Conservation (phyloP, 805 yeast genomes). For the Sugiyamaella lignohabitans region DNA sequence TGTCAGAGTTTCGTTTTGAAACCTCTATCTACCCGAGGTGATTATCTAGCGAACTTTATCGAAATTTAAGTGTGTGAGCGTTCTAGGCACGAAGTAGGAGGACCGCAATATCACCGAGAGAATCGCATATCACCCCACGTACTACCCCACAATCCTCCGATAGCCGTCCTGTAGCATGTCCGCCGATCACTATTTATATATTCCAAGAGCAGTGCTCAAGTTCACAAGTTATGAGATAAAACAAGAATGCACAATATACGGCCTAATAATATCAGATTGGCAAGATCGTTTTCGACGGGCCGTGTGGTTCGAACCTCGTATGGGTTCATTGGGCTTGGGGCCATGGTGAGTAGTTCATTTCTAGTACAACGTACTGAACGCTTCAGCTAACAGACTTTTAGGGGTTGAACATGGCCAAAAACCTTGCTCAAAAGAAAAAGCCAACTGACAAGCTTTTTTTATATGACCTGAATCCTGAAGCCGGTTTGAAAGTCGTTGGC, state of each 20-base stretch:
- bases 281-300: not conserved
- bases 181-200: not conserved
- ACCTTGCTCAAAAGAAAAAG: slow-evolving; percentile 35
- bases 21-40: too few relatives aligned
- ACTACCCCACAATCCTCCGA: not conserved
- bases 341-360: slow-evolving; percentile 35
- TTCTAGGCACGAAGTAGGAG: too few relatives aligned
- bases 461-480: slow-evolving; percentile 36
- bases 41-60: too few relatives aligned
- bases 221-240: too few relatives aligned
- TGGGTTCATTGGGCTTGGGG: slow-evolving; percentile 53
- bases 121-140: too few relatives aligned
- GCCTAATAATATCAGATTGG: too few relatives aligned
- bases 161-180: not conserved
- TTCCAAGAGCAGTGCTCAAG: too few relatives aligned
- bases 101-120: too few relatives aligned
- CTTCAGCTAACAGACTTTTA: not conserved
- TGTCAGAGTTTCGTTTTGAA: too few relatives aligned
- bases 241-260: too few relatives aligned
- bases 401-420: slow-evolving; percentile 48
- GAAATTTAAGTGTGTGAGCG: too few relatives aligned
- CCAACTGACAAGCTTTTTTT: slow-evolving; percentile 39
- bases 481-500: slow-evolving; percentile 26
- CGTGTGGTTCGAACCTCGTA: slow-evolving; percentile 21
- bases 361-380: not conserved